Evolutionary conservation across 2,329 filamentous ascomycete genomes (phyloP), one percentile per base, ranked within the genome.

Genomic region (Exophiala xenobiotica): DNA sequence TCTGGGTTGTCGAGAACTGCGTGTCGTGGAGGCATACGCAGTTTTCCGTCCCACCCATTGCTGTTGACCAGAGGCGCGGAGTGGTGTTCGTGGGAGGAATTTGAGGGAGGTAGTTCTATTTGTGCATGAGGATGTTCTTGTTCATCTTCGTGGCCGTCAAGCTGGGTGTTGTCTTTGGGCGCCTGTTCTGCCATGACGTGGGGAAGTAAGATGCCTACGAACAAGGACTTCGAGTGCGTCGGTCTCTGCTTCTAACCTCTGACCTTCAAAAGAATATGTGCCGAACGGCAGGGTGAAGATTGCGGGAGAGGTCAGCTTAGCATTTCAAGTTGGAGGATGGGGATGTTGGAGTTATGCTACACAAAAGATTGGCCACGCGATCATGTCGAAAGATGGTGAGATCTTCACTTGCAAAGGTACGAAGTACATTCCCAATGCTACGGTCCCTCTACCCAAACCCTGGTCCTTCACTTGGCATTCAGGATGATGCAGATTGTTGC

Each of bases 1-100:
- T 93, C 89, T 2, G 89, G 87, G 64, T 95, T 95, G 19, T 80
- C 76, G 40, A 95, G 74, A 78, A 65, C 81, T 85, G 63, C 84
- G 83, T 56, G 87, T 83, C 44, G 96, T 40, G 58, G 53, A 41
- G 52, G 53, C 51, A 62, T 53, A 35, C 72, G 63, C 52, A 74
- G 58, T 58, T 75, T 75, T 23, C 72, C 73, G 58, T 75, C 73
- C 73, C 71, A 74, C 45, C 72, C 72, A 59, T 69, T 69, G 53
- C 66, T 70, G 58, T 70, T 70, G n/a, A 50, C 46, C 7, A 60
- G 20, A 39, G 56, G 49, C n/a, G 39, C 48, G 18, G 49, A 49
- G 20, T 46, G 35, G 5, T 41, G 6, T 14, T 31, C 23, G 26
- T 53, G 40, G 5, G 27, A 23, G 2, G 42, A 39, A 7, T 49